A percentile compares a stretch with the other conserved stretches of the same genome.
These are phyloP conservation scores for Gremmenia infestans DNA, from an alignment of 2,329 filamentous ascomycete species.

Conservation along the genomic window DNA sequence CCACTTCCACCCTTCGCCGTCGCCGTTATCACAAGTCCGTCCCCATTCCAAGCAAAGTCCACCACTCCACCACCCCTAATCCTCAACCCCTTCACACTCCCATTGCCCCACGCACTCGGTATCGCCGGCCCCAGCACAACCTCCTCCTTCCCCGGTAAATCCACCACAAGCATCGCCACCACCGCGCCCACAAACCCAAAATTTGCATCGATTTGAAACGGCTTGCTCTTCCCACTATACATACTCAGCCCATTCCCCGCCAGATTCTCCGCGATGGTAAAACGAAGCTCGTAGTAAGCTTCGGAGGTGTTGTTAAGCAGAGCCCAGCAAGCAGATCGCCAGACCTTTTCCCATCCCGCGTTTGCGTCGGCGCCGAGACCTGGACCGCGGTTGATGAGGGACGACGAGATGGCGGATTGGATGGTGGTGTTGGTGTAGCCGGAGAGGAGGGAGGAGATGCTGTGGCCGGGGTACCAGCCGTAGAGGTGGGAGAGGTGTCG, in stretches of 20 bases:
- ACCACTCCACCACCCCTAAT: constrained; percentile 41
- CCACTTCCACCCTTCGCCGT: not conserved
- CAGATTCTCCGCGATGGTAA: constrained; percentile 46
- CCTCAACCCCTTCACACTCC: constrained; percentile 40
- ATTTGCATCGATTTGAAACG: constrained; percentile 58
- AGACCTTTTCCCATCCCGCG: constrained; percentile 54
- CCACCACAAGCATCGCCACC: constrained; percentile 47
- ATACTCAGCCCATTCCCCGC: constrained; percentile 47
- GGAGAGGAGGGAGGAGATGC: constrained; percentile 38
- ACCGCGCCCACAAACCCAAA: constrained; percentile 47
- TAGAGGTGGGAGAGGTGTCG: constrained; percentile 51
- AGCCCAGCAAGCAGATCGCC: constrained; percentile 53
- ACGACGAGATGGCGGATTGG: constrained; percentile 40
- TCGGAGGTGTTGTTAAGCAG: constrained; percentile 45
- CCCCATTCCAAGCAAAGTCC: constrained; percentile 40
- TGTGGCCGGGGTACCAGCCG: constrained; percentile 52
- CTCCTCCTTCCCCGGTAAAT: constrained; percentile 35
- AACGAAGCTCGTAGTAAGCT: constrained; percentile 45
- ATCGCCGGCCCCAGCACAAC: constrained; percentile 46
- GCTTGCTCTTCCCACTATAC: constrained; percentile 41
- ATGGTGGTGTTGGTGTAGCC: constrained; percentile 41
- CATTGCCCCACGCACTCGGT: constrained; percentile 39
- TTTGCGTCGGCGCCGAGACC: constrained; percentile 45
- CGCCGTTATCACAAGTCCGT: constrained; percentile 32
- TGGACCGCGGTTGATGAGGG: constrained; percentile 41